These are phyloP conservation scores for Trichoderma guizhouense DNA, from an alignment of 2,329 filamentous ascomycete genomes.

Conservation along the genomic window DNA sequence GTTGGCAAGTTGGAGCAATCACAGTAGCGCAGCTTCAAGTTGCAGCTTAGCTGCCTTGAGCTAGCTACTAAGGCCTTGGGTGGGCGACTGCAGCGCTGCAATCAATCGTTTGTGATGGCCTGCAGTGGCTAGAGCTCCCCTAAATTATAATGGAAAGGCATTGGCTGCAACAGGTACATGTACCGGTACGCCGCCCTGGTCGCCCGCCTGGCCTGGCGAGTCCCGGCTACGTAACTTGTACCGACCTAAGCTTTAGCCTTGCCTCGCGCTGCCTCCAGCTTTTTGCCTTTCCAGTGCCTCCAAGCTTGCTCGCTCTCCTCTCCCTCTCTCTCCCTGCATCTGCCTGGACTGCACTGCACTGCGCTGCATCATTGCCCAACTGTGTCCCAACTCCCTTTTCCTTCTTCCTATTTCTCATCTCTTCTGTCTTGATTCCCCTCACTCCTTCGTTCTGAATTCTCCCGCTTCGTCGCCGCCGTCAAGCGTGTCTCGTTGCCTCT, in stretches of 20 bases:
- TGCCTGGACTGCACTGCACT: background rate
- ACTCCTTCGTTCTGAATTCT: background rate
- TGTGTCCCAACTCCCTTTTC: background rate
- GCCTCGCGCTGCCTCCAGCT: background rate
- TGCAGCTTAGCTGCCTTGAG: slow-evolving; percentile 4
- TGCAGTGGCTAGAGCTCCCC: background rate
- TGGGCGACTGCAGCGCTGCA: background rate
- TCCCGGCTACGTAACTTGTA: background rate
- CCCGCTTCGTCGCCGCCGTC: background rate
- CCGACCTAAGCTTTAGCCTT: background rate
- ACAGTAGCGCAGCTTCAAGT: background rate
- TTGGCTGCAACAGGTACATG: background rate
- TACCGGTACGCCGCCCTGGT: background rate
- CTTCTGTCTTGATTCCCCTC: background rate
- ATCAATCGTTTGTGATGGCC: background rate
- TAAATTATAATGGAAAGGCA: background rate
- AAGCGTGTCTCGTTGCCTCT: background rate
- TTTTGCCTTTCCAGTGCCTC: background rate
- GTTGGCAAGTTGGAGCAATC: background rate
- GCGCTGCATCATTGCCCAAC: background rate
- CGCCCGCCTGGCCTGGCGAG: background rate
- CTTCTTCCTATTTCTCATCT: background rate
- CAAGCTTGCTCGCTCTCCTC: background rate
- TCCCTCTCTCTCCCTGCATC: slow-evolving; percentile 3
- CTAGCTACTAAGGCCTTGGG: background rate